Conservation (phyloP, 176 grass and related monocot species). For the Eragrostis curvula region DNA sequence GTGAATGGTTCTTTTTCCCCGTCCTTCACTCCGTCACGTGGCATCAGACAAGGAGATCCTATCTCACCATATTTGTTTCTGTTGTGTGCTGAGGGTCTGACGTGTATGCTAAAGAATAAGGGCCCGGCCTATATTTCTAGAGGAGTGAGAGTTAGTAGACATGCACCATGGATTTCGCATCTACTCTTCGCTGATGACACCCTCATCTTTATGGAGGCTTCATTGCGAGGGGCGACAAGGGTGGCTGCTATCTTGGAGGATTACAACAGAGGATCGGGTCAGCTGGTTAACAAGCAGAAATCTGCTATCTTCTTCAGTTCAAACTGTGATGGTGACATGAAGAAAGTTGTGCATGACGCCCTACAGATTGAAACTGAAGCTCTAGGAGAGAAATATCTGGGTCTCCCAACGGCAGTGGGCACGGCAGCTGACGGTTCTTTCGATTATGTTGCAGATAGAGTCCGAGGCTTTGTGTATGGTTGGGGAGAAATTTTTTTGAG, state of each 20-base stretch:
- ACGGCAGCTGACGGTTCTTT: not conserved
- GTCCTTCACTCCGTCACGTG: not conserved
- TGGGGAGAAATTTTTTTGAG: too few relatives aligned
- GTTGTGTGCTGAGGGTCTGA: not conserved
- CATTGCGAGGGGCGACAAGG: not conserved
- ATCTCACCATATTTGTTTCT: not conserved
- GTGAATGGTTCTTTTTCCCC: not conserved
- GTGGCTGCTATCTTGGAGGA: not conserved
- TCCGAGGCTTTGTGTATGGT: too few relatives aligned
- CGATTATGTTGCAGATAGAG: not conserved
- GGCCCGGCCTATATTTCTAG: not conserved
- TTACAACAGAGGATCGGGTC: not conserved
- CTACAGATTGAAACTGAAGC: too few relatives aligned
- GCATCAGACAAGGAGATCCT: not conserved
- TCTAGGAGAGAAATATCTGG: not conserved
- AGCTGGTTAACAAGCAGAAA: too few relatives aligned
- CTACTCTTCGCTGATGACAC: not conserved
- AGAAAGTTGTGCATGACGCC: too few relatives aligned
- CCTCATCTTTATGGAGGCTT: not conserved
- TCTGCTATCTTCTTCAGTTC: too few relatives aligned
- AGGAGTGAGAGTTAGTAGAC: not conserved
- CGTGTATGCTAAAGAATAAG: not conserved
- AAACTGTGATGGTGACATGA: too few relatives aligned
- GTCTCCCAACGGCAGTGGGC: not conserved
- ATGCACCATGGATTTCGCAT: not conserved